Evolutionary conservation across 208 protist species (phyloP), one percentile per base, ranked within the genome.

Genomic region (Trypanosoma platydactyli): DNA sequence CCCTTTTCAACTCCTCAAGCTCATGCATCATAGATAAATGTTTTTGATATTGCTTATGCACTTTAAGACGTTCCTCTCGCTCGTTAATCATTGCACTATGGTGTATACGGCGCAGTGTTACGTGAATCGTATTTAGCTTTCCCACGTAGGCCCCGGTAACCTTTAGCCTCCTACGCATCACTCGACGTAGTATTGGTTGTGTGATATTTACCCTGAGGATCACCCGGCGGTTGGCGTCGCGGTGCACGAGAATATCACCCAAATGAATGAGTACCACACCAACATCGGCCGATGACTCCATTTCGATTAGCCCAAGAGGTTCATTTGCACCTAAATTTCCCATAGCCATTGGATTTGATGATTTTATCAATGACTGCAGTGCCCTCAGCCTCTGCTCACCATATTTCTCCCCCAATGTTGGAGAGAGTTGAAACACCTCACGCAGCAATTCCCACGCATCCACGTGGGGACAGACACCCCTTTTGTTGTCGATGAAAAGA

Each of bases 401-500:
- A 30, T 73, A 73, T 11, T 20, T 40, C 41, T 64, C 30, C 35
- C 65, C 66, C 20, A 50, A 42, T 30, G 53, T 22, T 24, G n/a
- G 33, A 38, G 33, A 4, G 1, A 20, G 18, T 3, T 57, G n/a
- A 46, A 73, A 67, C 4, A 63, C 40, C 24, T 44, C 38, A 27
- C 51, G 22, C 38, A 73, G 5, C 11, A 27, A 18, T 20, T 67
- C 45, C 68, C 68, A 66, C 1, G 33, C 15, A 41, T 33, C 25
- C 2, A 56, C 30, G 29, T 12, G 35, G 30, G 58, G 60, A 29
- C 60, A 73, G 29, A 52, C 16, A 12, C 60, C 68, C n/a, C 40
- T 53, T 40, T 22, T 56, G 5, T 18, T 33, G 24, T 63, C 44
- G 24, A 67, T 54, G 35, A 73, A 67, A 15, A 64, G 24, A 67